Percentiles rank a stretch among this genome's conserved stretches.
These are phyloP conservation scores for Pyricularia pennisetigena DNA, from an alignment of 2,329 filamentous ascomycete genomes.

Conservation along the genomic window DNA sequence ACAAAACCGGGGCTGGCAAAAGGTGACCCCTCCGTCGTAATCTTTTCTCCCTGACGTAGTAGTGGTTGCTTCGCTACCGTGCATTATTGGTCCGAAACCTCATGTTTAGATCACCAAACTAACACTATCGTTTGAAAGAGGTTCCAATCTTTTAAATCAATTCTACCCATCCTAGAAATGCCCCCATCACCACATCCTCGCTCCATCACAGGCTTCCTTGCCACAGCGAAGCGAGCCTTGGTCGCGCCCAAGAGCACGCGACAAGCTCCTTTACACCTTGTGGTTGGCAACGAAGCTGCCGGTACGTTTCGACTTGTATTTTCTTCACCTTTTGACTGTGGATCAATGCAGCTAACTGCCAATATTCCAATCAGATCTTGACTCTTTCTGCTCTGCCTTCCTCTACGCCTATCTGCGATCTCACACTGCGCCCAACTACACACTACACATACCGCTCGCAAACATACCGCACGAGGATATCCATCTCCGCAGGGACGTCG, in stretches of 20 bases:
- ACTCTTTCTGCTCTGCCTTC: constrained; percentile 67
- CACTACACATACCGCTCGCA: constrained; percentile 60
- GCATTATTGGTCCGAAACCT: no score
- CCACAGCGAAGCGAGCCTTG: constrained; percentile 37
- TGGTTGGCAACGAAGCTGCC: constrained; percentile 59
- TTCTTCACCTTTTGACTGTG: neutral
- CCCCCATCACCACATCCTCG: constrained; percentile 10
- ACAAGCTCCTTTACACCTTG: constrained; percentile 43
- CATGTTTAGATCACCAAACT: neutral
- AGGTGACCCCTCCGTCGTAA: no score
- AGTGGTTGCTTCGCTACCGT: no score
- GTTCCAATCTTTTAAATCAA: neutral
- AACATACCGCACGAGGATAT: constrained; percentile 63
- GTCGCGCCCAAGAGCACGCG: constrained; percentile 31
- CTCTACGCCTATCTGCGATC: constrained; percentile 66
- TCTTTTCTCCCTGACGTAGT: no score
- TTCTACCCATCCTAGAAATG: neutral
- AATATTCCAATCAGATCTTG: constrained; percentile 49
- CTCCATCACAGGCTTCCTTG: constrained; percentile 41
- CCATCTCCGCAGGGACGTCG: constrained; percentile 61
- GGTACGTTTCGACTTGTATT: constrained; percentile 27
- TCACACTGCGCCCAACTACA: constrained; percentile 37
- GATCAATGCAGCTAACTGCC: neutral
- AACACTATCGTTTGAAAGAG: neutral
- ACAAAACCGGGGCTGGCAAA: no score